Conservation (phyloP, 208 protist genomes). For the Porcisia deanei region DNA sequence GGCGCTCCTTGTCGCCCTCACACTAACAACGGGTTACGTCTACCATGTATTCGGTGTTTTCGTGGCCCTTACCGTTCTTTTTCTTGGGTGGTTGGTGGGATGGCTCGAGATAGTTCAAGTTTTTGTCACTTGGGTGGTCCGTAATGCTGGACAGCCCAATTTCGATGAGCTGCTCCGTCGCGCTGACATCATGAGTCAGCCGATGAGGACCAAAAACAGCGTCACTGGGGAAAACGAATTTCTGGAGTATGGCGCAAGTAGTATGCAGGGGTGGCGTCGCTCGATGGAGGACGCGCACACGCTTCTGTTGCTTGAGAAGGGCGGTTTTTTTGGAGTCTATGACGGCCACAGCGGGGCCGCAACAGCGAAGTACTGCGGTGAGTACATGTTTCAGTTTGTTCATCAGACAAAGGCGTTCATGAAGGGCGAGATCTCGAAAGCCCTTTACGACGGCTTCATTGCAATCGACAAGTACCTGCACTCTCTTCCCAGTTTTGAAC, state of each 20-base stretch:
- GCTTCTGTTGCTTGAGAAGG: constrained; percentile 59
- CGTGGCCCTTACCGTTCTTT: constrained; percentile 13
- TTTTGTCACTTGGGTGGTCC: constrained; percentile 21
- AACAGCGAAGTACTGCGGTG: constrained; percentile 77
- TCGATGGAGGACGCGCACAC: constrained; percentile 93
- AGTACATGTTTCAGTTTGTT: constrained; percentile 79
- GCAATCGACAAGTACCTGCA: constrained; percentile 79
- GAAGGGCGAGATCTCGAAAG: constrained; percentile 57
- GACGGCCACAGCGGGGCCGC: constrained; percentile 89
- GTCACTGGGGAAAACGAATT: constrained; percentile 63
- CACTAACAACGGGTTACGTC: constrained; percentile 12
- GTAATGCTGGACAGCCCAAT: constrained; percentile 24
- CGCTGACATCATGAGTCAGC: constrained; percentile 87
- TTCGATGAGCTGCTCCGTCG: constrained; percentile 76
- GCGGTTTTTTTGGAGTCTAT: constrained; percentile 91
- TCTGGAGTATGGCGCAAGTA: constrained; percentile 69
- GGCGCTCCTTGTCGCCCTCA: constrained; percentile 13
- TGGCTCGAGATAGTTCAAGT: constrained; percentile 21
- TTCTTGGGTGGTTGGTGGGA: constrained; percentile 24
- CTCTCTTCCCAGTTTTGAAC: constrained; percentile 46
- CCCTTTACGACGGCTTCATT: constrained; percentile 89
- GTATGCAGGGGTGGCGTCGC: constrained; percentile 92
- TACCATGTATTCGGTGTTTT: constrained; percentile 27
- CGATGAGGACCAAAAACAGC: constrained; percentile 77
- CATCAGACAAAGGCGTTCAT: constrained; percentile 57